A percentile compares a stretch with the other conserved stretches of the same genome.
phyloP scores from a whole-genome alignment of 1,284 basidiomycete genomes.

The Leccinum fallax region DNA sequence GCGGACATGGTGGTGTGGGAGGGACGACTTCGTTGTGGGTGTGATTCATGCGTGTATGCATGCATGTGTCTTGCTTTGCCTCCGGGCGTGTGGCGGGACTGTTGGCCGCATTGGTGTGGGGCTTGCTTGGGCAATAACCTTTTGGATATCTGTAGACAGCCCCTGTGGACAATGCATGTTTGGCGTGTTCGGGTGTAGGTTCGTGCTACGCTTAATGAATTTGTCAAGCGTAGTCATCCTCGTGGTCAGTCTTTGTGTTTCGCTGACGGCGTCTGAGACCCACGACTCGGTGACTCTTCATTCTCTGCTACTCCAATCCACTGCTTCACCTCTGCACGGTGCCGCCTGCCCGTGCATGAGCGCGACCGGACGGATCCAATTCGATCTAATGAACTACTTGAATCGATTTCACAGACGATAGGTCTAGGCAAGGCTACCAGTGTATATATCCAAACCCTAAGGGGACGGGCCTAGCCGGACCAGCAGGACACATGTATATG shows the following conservation, averaged over 20 bases:
- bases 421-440: not conserved
- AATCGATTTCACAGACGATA: not conserved
- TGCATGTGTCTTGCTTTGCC: not conserved
- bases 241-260: slow-evolving; percentile 9
- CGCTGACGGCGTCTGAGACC: not conserved
- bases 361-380: slow-evolving; percentile 20
- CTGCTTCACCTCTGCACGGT: not conserved
- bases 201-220: slow-evolving; percentile 13
- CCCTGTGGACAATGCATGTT: slow-evolving; percentile 16
- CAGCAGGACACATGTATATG: not conserved
- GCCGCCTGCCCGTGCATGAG: slow-evolving; percentile 7
- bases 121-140: not conserved
- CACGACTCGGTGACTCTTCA: not conserved
- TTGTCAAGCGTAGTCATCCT: slow-evolving; percentile 3
- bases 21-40: slow-evolving; percentile 17
- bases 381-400: not conserved
- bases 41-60: slow-evolving; percentile 13
- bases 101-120: slow-evolving; percentile 4
- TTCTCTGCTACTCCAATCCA: not conserved
- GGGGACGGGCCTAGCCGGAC: not conserved
- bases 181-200: not conserved
- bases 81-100: slow-evolving; percentile 6
- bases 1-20: not conserved
- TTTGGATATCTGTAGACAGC: not conserved
- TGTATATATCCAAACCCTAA: not conserved